Conservation (phyloP, 148 eudicot genomes). For the Vaccinium vitisidaea region DNA sequence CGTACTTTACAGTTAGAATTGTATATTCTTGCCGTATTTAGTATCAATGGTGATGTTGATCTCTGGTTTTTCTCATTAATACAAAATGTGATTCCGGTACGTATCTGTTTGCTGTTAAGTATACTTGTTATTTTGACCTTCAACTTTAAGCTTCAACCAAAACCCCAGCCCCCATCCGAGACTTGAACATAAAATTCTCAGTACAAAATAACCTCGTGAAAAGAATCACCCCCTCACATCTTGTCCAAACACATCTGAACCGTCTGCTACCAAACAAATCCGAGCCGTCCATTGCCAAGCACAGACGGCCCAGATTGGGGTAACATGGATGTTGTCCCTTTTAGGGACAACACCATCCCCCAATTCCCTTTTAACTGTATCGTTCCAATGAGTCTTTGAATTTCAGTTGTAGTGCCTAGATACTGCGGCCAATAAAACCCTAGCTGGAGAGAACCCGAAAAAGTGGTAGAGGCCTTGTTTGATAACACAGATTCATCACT, state of each 20-base stretch:
- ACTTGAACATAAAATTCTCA: constrained; percentile 50
- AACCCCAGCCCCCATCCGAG: constrained; percentile 68
- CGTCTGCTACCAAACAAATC: too few species aligned
- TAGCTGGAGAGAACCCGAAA: constrained; percentile 47
- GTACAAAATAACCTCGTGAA: constrained; percentile 60
- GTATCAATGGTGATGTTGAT: constrained; percentile 2
- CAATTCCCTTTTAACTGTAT: constrained; percentile 42
- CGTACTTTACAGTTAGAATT: background rate
- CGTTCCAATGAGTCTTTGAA: constrained; percentile 61
- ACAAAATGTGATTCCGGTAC: background rate
- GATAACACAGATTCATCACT: too few species aligned
- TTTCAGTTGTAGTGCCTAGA: constrained; percentile 37
- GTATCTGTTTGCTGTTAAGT: background rate
- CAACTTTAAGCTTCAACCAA: constrained; percentile 51
- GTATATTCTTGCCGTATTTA: constrained; percentile 12
- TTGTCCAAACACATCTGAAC: too few species aligned
- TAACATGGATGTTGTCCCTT: too few species aligned
- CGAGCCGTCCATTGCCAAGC: too few species aligned
- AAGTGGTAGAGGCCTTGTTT: constrained; percentile 51
- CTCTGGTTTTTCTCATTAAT: constrained; percentile 11
- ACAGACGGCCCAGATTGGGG: too few species aligned
- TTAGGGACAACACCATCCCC: too few species aligned
- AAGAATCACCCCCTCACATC: constrained; percentile 14
- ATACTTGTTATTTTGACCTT: background rate
- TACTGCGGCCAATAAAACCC: constrained; percentile 56